Evolutionary conservation across 1,139 yeast genomes (phyloP), one percentile per base, ranked within the genome.

Genomic region (Keqinozyma sinolaborantium): DNA sequence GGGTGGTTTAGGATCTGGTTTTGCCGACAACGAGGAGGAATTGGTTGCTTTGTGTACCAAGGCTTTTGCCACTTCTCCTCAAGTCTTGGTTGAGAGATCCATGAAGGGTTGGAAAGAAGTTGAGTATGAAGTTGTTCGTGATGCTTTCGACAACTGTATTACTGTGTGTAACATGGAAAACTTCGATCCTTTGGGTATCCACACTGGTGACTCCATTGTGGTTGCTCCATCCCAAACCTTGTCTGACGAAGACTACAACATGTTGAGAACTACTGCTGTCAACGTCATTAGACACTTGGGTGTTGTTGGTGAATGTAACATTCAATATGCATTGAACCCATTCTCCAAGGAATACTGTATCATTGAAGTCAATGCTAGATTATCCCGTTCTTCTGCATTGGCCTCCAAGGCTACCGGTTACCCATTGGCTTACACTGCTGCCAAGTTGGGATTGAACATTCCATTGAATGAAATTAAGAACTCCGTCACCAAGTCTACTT

Each of bases 71-170:
- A 78, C 95, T 14, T 83, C 96, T 33, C 97, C 98, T 16, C 98
- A 92, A 68, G 94, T 92, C 37, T 74, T 92, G 48, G 95, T 92
- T 41, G 98, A 92, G 73, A 79, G 79, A 61, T 87, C 97, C 32
- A 85, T 92, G 95, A 92, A 92, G 71, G 98, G 98, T 45, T 92
- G 98, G 98, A 92, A 92, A 63, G 98, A 92, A 69, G 87, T 92
- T 49, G 98, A 92, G 68, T 92, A 92, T 60, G 98, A 92, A 68
- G 98, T 92, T 63, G 98, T 92, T 40, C 85, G 98, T 60, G 98
- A 92, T 69, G 94, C 95, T 30, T 83, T 79, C 48, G 97, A 87
- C 63, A 92, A 92, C 78, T 92, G 98, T 79, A 88, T 92, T 55
- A 92, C 98, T 33, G 98, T 92, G 42, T 92, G 98, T 78, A 92